Percentiles rank a stretch among this genome's conserved stretches.
These are phyloP conservation scores for Sarocladiaceae sp. DNA, from an alignment of 2,329 filamentous ascomycete species.

Conservation along the genomic window DNA sequence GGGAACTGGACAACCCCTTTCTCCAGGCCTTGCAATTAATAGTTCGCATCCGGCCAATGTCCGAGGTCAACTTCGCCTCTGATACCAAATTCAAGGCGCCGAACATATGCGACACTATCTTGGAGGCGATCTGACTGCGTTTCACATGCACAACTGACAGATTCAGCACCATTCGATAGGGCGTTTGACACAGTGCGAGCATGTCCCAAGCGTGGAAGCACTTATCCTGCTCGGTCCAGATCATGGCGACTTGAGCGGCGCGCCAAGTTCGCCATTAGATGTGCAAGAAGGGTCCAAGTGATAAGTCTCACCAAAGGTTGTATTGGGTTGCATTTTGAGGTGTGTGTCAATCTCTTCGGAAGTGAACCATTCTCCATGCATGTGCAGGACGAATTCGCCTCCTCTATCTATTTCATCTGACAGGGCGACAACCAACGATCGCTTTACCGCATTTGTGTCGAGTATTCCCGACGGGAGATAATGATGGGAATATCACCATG, in stretches of 20 bases:
- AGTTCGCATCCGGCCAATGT: not conserved
- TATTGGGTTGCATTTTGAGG: not conserved
- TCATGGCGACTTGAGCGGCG: not conserved
- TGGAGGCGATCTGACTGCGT: not conserved
- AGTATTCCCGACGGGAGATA: too few species aligned
- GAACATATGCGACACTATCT: too few species aligned
- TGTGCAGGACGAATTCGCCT: not conserved
- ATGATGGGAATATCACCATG: too few species aligned
- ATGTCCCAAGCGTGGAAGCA: not conserved
- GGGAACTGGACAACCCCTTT: too few species aligned
- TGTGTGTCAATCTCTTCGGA: not conserved
- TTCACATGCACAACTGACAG: not conserved
- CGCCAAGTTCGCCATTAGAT: not conserved
- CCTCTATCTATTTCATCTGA: not conserved
- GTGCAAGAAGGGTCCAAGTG: not conserved
- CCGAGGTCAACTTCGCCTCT: too few species aligned
- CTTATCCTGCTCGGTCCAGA: not conserved
- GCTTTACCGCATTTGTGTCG: not conserved
- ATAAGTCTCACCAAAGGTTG: not conserved
- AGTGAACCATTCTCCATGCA: not conserved
- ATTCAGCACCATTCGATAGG: not conserved
- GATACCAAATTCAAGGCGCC: too few species aligned
- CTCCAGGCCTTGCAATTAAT: too few species aligned
- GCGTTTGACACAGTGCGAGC: not conserved
- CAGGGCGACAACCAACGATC: not conserved